Base-by-base conservation (phyloP, 331 rosid species). In the Phaseolus coccineus region DNA sequence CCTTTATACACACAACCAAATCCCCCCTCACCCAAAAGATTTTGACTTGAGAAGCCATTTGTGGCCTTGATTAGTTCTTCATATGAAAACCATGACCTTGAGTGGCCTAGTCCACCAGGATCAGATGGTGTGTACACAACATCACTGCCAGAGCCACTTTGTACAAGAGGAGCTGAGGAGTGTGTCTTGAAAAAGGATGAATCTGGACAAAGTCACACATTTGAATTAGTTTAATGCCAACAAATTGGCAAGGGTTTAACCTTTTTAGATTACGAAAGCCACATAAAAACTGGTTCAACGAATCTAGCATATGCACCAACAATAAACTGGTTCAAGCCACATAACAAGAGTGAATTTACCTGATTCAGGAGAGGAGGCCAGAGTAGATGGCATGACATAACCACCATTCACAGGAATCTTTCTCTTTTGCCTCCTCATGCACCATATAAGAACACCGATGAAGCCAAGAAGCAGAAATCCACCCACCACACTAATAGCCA, bases 11-110 rank as follows among this genome's bases (percentile, higher is more conserved):
- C 99, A 76, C 78, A 86, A 70, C 99, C 97, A 82, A 91, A 95
- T 70, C 99, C 99, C n/a, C 99, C 99, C 87, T 91, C 94, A 13
- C 97, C 99, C 87, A 92, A 84, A 65, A 95, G 90, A 88, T 91
- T 93, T 63, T 87, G 75, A 30, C 84, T 30, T 19, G 97, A 89
- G 90, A 95, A 95, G 13, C 83, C 87, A 84, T 91, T 88, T 71
- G 97, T 95, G 42, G 97, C 96, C 86, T 81, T 88, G 61, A 72
- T 75, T 72, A 95, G 86, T 84, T 90, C 97, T 66, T 90, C 97
- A 76, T 90, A 93, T 15, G 97, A 82, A 83, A 95, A 95, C 89
- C 90, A 90, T 77, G 97, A 55, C 90, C 96, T 89, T 69, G 99
- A 93, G 82, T 93, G 84, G 58, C 97, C 91, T 50, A 88, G 59